Evolutionary conservation across 2,329 filamentous ascomycete genomes (phyloP).

Genomic region (Aspergillus vadensis): DNA sequence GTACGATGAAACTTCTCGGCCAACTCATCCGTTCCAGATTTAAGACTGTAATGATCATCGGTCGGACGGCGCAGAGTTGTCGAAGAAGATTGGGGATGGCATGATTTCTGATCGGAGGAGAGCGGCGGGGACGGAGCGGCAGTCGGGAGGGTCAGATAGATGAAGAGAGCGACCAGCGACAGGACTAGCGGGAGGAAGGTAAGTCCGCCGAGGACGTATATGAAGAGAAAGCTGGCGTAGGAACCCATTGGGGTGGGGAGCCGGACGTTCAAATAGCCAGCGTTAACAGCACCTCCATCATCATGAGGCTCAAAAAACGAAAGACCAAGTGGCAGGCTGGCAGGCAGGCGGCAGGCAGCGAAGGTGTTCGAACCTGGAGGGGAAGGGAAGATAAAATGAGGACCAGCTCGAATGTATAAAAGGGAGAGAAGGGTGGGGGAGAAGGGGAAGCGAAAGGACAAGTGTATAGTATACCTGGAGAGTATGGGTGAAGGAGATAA

Average conservation of each 20-base stretch:
- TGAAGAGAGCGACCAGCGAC: slow-evolving; percentile 62
- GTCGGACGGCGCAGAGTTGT: slow-evolving; percentile 52
- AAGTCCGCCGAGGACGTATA: slow-evolving; percentile 83
- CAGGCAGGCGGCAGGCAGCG: background rate
- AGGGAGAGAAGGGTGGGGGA: background rate
- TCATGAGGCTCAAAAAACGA: slow-evolving; percentile 16
- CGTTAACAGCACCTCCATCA: slow-evolving; percentile 38
- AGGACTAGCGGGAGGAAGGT: slow-evolving; percentile 80
- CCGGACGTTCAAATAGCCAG: slow-evolving; percentile 33
- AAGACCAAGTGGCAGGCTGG: slow-evolving; percentile 10
- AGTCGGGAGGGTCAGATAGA: slow-evolving; percentile 62
- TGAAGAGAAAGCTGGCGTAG: slow-evolving; percentile 62
- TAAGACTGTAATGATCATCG: slow-evolving; percentile 67
- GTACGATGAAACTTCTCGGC: slow-evolving; percentile 63
- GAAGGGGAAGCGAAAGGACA: background rate
- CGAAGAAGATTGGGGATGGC: slow-evolving; percentile 36
- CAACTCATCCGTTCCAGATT: slow-evolving; percentile 59
- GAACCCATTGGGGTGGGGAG: slow-evolving; percentile 42
- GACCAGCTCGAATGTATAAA: slow-evolving; percentile 9
- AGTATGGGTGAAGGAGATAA: too few species aligned
- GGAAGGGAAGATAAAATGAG: slow-evolving; percentile 1
- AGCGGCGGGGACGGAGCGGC: slow-evolving; percentile 46
- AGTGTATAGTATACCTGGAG: background rate
- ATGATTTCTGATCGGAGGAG: slow-evolving; percentile 22
- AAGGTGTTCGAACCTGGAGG: background rate